Base-by-base conservation (phyloP, 106 monocot genomes). In the Allium sativum region DNA sequence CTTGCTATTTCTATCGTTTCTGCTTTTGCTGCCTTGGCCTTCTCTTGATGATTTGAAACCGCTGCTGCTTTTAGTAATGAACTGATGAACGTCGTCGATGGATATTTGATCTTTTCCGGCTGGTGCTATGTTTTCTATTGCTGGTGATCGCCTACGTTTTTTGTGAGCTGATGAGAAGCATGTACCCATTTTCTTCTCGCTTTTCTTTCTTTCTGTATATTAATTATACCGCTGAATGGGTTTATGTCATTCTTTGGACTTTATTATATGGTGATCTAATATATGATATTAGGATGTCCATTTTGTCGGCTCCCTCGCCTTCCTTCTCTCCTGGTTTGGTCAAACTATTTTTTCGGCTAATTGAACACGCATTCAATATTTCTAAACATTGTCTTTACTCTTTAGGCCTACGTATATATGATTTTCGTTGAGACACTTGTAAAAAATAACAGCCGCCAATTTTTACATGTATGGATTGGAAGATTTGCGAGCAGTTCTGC, bases 181-280 rank as follows among this genome's bases (percentile, higher is more conserved):
- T 45, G 46, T 12, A 11, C 62, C 59, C 59, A 59, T 59, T 59
- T 59, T 58, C 41, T 58, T 58, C 7, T 44, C 13, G 42, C 12
- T 44, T 41, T 7, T 43, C 7, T 41, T 14, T 4, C 16, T 58
- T 4, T 16, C 9, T 21, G 18, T 43, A 42, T 43, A 17, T 59
- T 21, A 0, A 17, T 59, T 31, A 3, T 31, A 31, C 31, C 5
- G 31, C 4, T 31, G 31, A 2, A 31, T 31, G 31, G 0, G 5
- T 31, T 16, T 15, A 7, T 8, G 10, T 17, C 44, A 17, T 40
- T 22, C 17, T 1, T 43, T 43, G 9, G 19, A 14, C 16, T 18
- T 12, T 12, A 22, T 22, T 50, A 15, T 50, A 2, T 12, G 48
- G 31, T 31, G 31, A 31, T 31, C 31, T 3, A 31, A 31, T 31